Evolutionary conservation across 164 flowering plant genomes (phyloP).

Genomic region (Stephania cephalantha): DNA sequence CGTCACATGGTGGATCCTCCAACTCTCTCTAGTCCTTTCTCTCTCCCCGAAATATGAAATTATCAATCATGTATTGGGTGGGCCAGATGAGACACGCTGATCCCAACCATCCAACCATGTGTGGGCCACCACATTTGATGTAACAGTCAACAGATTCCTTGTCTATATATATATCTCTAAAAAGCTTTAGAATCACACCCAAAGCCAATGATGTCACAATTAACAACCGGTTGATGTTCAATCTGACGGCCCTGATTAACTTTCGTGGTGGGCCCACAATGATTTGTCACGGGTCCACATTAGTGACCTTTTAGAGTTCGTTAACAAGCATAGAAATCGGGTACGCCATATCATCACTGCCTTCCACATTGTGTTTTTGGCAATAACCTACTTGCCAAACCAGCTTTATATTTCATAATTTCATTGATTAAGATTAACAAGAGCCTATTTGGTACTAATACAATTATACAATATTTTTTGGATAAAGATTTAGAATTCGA

Average conservation of each 20-base stretch:
- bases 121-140: slow-evolving; percentile 3
- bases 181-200: neutral
- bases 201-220: neutral
- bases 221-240: neutral
- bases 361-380: neutral
- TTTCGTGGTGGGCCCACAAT: neutral
- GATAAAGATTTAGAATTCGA: too few relatives aligned
- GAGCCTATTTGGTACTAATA: too few relatives aligned
- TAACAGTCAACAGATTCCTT: slow-evolving; percentile 1
- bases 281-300: neutral
- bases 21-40: too few relatives aligned
- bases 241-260: neutral
- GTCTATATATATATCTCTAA: neutral
- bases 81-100: neutral
- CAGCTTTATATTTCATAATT: too few relatives aligned
- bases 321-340: neutral
- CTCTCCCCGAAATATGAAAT: neutral
- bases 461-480: too few relatives aligned
- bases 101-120: neutral
- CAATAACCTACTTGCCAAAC: too few relatives aligned
- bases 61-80: neutral
- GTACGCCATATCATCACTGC: neutral
- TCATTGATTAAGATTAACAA: too few relatives aligned
- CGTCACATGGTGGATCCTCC: neutral
- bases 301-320: neutral